Evolutionary conservation across 495 filamentous ascomycete genomes (phyloP).

Genomic region (Lineolata rhizophorae): DNA sequence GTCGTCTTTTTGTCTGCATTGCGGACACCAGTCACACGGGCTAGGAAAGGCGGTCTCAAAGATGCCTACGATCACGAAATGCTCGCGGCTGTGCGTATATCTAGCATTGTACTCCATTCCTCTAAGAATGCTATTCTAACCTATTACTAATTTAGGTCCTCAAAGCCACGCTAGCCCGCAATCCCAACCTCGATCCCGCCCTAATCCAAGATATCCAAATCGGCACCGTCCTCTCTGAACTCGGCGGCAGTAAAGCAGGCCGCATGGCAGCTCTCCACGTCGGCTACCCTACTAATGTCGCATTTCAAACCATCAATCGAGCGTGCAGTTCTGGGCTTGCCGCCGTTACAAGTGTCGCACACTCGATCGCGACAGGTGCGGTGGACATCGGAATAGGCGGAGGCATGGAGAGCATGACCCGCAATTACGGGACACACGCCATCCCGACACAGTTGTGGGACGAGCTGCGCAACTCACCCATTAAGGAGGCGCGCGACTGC

Average conservation of each 20-base stretch:
- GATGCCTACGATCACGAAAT: conserved; percentile 83
- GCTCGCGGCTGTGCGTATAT: conserved; percentile 37
- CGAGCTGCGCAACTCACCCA: conserved; percentile 36
- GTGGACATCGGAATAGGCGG: conserved; percentile 67
- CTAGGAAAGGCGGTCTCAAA: conserved; percentile 45
- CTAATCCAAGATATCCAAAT: conserved; percentile 61
- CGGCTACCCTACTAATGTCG: conserved; percentile 49
- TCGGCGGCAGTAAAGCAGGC: conserved; percentile 76
- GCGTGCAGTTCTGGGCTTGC: conserved; percentile 63
- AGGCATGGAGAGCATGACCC: conserved; percentile 86
- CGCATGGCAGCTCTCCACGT: conserved; percentile 76
- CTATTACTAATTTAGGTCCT: conserved; percentile 25
- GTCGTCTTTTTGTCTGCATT: conserved; percentile 43
- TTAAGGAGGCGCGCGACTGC: conserved; percentile 57
- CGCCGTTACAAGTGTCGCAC: conserved; percentile 46
- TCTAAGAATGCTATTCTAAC: neutral
- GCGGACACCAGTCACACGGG: conserved; percentile 19
- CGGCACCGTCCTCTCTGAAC: conserved; percentile 73
- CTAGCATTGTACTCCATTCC: too few species aligned
- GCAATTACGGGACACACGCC: conserved; percentile 63
- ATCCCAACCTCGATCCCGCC: conserved; percentile 51
- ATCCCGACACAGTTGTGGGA: conserved; percentile 71
- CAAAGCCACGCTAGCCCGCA: conserved; percentile 51
- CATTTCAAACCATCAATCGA: conserved; percentile 69
- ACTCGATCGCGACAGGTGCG: conserved; percentile 45